Evolutionary conservation across 768 basidiomycete genomes (phyloP), one percentile per base, ranked within the genome.

Genomic region (Leccinum ochraceum): DNA sequence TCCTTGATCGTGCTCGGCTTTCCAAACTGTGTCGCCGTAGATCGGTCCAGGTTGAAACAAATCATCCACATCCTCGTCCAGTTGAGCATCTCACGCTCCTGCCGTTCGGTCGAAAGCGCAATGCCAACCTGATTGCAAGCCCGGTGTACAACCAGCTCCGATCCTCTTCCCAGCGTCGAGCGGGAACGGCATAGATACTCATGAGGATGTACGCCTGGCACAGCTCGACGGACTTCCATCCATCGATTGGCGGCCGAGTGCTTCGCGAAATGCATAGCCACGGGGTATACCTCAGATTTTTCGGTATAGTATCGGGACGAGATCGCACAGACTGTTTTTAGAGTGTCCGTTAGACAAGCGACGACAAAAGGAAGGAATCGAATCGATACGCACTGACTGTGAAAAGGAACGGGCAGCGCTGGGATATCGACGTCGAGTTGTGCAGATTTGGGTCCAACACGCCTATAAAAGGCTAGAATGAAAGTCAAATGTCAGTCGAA

Each of bases 191-290:
- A 67, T 90, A 92, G 53, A 89, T 82, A 63, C 87, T 88, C 88
- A 93, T 88, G 55, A 97, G 79, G 53, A 97, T 86, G 67, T 95
- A 97, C 6, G 94, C 94, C 71, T 97, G 94, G 55, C 89, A 89
- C 1, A 95, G 79, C 73, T 97, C 94, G 53, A 95, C 89, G 14
- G 89, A 90, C 74, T 87, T 87, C 88, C 86, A 88, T 53, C 89
- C 89, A 64, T 90, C 87, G 54, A 90, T 86, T 90, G 1, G 90
- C 89, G 2, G 90, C 91, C 0, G 90, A 86, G 63, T 88, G 87
- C 66, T 89, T 90, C 2, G 91, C 91, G 62, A 92, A 93, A 69
- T 92, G 90, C 91, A 93, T 93, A 10, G 91, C 91, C 59, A 92
- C 87, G 1, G 89, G 87, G 65, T 93, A 92, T 42, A 95, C 87